Evolutionary conservation across 1,284 basidiomycete genomes (phyloP), one percentile per base, ranked within the genome.

Genomic region (Dichomitus squalens): DNA sequence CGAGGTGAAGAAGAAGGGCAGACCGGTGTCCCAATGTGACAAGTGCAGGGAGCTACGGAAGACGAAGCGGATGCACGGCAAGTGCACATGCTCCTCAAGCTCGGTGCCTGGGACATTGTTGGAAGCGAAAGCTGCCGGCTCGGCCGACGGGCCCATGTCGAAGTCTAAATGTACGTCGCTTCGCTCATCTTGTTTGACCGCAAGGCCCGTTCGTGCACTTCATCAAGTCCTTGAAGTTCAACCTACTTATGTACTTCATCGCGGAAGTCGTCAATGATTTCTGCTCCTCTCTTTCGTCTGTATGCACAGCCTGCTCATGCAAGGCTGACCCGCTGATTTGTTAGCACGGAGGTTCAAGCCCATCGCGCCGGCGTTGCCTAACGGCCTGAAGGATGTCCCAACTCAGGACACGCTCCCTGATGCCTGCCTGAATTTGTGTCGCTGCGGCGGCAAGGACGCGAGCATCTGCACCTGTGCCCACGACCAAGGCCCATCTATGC

Each of bases 1-100:
- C 70, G 88, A 92, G 74, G 86, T 91, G 66, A 88, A 91, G 79
- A 89, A 88, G 85, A 92, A 87, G 73, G 90, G 87, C 48, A 80
- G 90, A 49, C 90, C 90, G 0, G 80, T 89, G n/a, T 90, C 89
- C 2, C 90, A 92, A 73, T 92, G 90, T 72, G 81, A 84, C 58
- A 85, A 86, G 71, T 92, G 90, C 71, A 80, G 88, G 69, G 86
- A 91, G 65, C 79, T 88, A 35, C 80, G 89, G 56, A 91, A 91
- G 78, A 86, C 83, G 48, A 87, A 85, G 72, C 85, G 87, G 75
- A 83, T 88, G 49, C 86, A 88, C 64, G 82, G 87, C 55, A 87
- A 85, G 72, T 88, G 87, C 73, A 73, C 79, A 49, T 88, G 87
- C 43, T n/a, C 53, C 3, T 23, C 60, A 4, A 12, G 27, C 34